A percentile compares a stretch with the other conserved stretches of the same genome.
These are phyloP conservation scores for Austroboletus rostrupii DNA, from an alignment of 1,284 basidiomycete species.

Conservation along the genomic window DNA sequence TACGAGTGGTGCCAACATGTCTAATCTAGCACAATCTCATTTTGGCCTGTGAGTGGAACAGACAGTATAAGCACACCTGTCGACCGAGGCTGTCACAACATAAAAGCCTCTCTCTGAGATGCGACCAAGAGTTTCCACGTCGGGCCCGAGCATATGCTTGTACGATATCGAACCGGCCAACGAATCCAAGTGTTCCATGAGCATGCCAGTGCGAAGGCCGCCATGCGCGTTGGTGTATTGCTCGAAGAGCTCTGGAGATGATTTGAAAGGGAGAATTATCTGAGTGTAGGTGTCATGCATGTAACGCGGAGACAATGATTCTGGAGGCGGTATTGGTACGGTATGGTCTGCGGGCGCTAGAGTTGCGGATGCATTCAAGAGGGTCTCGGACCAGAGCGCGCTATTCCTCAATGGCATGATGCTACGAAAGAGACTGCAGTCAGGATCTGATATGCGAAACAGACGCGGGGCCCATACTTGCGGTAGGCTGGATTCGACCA, in stretches of 20 bases:
- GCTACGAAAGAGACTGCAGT: conserved; percentile 28
- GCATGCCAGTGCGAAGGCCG: conserved; percentile 63
- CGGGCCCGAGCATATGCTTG: conserved; percentile 72
- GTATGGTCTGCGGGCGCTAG: conserved; percentile 13
- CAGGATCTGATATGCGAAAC: not conserved
- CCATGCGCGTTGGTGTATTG: conserved; percentile 68
- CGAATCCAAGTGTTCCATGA: conserved; percentile 78
- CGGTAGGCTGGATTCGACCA: conserved; percentile 55
- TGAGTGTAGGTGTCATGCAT: conserved; percentile 74
- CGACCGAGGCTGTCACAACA: conserved; percentile 78
- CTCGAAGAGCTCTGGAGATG: conserved; percentile 54
- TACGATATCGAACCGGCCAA: conserved; percentile 81
- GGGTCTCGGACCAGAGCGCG: conserved; percentile 55
- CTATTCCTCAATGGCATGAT: conserved; percentile 50
- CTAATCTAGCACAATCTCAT: conserved; percentile 40
- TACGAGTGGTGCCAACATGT: conserved; percentile 54
- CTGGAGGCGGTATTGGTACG: conserved; percentile 16
- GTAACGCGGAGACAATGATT: conserved; percentile 40
- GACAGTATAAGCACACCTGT: conserved; percentile 43
- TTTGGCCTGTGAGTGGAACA: not conserved
- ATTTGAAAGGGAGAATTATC: conserved; percentile 58
- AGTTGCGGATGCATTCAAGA: conserved; percentile 35
- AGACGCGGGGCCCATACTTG: conserved; percentile 35
- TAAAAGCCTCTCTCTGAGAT: conserved; percentile 68
- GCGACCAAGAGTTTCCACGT: conserved; percentile 47